A percentile compares a stretch with the other conserved stretches of the same genome.
phyloP scores from a whole-genome alignment of 2,329 filamentous ascomycete genomes.

The Hypoxylon sp. region DNA sequence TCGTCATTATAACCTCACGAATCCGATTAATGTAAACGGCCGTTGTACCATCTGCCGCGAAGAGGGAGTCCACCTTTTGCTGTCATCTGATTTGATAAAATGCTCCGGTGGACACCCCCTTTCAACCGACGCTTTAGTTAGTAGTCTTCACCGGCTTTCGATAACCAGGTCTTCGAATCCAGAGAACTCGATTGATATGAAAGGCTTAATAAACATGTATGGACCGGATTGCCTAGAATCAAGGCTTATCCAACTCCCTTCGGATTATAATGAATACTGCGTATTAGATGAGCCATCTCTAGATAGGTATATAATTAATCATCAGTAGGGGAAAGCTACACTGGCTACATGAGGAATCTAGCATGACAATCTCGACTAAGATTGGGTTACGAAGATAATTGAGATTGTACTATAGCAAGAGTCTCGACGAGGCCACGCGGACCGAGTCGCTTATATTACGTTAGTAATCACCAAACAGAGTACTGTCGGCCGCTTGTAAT shows the following conservation, averaged over 20 bases:
- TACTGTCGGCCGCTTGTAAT: constrained; percentile 31
- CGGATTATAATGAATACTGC: constrained; percentile 32
- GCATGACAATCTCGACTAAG: constrained; percentile 8
- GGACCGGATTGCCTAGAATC: constrained; percentile 34
- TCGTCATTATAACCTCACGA: constrained; percentile 36
- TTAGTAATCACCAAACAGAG: constrained; percentile 8
- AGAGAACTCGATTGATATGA: constrained; percentile 22
- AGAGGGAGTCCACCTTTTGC: constrained; percentile 15
- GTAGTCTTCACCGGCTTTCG: constrained; percentile 8
- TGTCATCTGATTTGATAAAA: constrained; percentile 21
- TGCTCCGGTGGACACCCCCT: constrained; percentile 2
- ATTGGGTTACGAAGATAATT: background rate
- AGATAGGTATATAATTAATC: constrained; percentile 15
- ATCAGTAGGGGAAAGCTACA: constrained; percentile 16
- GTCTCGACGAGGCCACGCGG: background rate
- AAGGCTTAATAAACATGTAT: constrained; percentile 30
- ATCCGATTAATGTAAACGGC: constrained; percentile 23
- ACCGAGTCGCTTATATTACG: constrained; percentile 1
- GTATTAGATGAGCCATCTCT: constrained; percentile 4
- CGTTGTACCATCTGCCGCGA: constrained; percentile 23
- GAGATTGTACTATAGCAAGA: background rate
- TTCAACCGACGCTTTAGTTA: constrained; percentile 14
- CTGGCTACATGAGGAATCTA: constrained; percentile 24
- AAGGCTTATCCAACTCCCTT: constrained; percentile 42
- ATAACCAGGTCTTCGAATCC: constrained; percentile 11